Base-by-base conservation (phyloP, 148 eudicot genomes). In the Fallopia convolvulus region DNA sequence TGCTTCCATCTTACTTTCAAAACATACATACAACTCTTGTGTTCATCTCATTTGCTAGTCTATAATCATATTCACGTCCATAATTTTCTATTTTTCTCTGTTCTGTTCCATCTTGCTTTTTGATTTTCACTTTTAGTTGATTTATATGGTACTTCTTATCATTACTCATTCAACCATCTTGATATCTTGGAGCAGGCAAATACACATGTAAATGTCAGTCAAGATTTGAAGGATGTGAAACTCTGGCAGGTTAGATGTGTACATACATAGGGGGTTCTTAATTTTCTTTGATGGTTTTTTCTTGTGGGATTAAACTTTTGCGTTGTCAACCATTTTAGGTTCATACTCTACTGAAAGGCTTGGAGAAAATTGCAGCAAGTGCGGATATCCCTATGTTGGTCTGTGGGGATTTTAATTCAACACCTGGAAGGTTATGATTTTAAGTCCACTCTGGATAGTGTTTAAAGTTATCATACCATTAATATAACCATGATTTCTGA, bases 341-440 rank as follows among this genome's bases (percentile, higher is more conserved):
- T 78, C 98, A 96, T 81, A 96, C 99, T 39, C 83, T 96, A 50
- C 78, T 96, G 73, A 96, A 96, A 87, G 99, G 99, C 52, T 83
- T 96, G 83, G 99, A 96, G 82, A 96, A 96, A 83, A 96, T 96
- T 68, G 97, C 98, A 83, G 89, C 86, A 41, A 92, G 97, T 88
- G 98, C 98, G 39, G 96, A 94, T 84, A 94, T 94, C 73, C 98
- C 98, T 1, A 94, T 94, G 98, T 78, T 94, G 84, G 97, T 94
- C 2, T 94, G 98, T 75, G 98, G 99, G 52, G 99, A 96, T 91
- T 96, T 96, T 77, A 93, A 90, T 84, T 91, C 98, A 48, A 84
- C 85, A 75, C 99, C 99, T 76, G 93, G 92, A 81, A 96, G 99
- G 99, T 96, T 26, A 47, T 83, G 81, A 13, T 48, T 46, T 40